Conservation (phyloP, 1,284 basidiomycete genomes). For the Takashimella koratensis region DNA sequence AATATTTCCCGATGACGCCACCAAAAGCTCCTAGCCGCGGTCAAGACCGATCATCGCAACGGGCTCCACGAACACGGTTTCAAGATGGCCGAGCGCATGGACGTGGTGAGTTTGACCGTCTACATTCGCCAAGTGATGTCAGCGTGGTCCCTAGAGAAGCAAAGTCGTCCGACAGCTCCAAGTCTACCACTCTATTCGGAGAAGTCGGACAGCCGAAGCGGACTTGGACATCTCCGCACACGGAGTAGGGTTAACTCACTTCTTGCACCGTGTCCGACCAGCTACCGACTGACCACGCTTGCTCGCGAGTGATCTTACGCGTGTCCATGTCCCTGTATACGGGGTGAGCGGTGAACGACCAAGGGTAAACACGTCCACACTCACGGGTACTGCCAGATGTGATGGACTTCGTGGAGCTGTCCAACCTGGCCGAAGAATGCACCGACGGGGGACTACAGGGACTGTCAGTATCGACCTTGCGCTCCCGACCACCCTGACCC, state of each 20-base stretch:
- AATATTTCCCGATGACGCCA: too few species aligned
- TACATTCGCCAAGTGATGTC: constrained; percentile 10
- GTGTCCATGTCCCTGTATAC: constrained; percentile 65
- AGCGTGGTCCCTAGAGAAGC: neutral
- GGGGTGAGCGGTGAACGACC: constrained; percentile 3
- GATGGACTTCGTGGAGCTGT: constrained; percentile 81
- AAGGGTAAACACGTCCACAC: constrained; percentile 39
- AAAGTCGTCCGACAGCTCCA: too few species aligned
- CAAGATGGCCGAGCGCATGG: constrained; percentile 45
- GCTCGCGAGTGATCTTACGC: constrained; percentile 75
- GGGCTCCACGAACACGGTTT: constrained; percentile 47
- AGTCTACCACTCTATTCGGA: too few species aligned
- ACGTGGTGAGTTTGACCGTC: constrained; percentile 44
- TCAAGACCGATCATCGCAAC: constrained; percentile 22
- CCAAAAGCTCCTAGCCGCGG: too few species aligned
- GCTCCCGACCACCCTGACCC: too few species aligned
- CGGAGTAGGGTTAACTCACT: constrained; percentile 57
- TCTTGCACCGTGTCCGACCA: constrained; percentile 93
- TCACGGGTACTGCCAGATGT: constrained; percentile 90
- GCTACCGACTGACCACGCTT: constrained; percentile 86
- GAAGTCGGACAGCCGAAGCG: neutral
- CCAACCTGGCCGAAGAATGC: constrained; percentile 95
- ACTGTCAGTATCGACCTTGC: too few species aligned
- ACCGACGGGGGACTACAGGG: constrained; percentile 65
- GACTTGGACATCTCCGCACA: too few species aligned